These are phyloP conservation scores for Tubosaeta brunneosetosa DNA, from an alignment of 768 basidiomycete genomes.

Conservation along the genomic window DNA sequence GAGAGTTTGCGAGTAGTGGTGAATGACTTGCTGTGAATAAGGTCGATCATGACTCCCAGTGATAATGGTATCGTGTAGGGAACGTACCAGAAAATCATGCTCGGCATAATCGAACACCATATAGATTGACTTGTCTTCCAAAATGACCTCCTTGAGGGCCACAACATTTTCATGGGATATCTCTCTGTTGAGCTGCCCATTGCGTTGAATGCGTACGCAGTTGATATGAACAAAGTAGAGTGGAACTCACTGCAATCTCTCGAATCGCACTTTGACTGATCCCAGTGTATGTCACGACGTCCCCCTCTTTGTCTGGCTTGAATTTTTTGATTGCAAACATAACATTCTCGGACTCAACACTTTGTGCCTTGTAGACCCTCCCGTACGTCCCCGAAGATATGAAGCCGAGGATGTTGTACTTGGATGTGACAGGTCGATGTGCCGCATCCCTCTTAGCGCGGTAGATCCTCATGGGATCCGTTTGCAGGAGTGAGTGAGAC, in stretches of 20 bases:
- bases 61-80: not conserved
- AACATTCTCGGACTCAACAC: conserved; percentile 59
- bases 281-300: conserved; percentile 91
- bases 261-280: conserved; percentile 97
- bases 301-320: conserved; percentile 99
- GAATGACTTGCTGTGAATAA: conserved; percentile 84
- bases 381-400: conserved; percentile 99
- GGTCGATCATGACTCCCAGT: not conserved
- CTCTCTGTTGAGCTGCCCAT: conserved; percentile 74
- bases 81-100: conserved; percentile 89
- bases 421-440: conserved; percentile 64
- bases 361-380: conserved; percentile 95
- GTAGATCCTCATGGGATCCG: conserved; percentile 84
- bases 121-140: conserved; percentile 98
- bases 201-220: not conserved
- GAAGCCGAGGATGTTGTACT: conserved; percentile 92
- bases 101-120: conserved; percentile 99
- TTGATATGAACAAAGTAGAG: conserved; percentile 11
- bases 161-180: conserved; percentile 90
- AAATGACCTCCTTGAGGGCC: conserved; percentile 86
- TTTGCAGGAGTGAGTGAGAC: conserved; percentile 32
- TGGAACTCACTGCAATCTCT: conserved; percentile 79
- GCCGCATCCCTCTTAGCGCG: conserved; percentile 71
- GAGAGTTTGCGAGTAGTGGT: conserved; percentile 91
- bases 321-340: conserved; percentile 99